Evolutionary conservation across 2,329 filamentous ascomycete genomes (phyloP), one percentile per base, ranked within the genome.

Genomic region (Penicillium brevicompactum): DNA sequence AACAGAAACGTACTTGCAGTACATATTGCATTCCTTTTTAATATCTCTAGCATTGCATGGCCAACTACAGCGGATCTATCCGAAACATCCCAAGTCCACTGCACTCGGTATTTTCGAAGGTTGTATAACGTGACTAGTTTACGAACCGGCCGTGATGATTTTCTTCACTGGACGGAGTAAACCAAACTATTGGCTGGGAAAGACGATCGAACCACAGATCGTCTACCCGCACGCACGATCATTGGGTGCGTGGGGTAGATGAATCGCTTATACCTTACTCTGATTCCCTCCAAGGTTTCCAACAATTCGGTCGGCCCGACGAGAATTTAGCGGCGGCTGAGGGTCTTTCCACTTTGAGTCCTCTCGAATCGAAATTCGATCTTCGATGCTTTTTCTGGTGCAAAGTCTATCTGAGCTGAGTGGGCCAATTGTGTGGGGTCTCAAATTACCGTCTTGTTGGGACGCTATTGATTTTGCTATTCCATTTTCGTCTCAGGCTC

Each of bases 361-460:
- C 24, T 8, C 5, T 37, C 8, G 21, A 13, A 43, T 40, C 11
- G 13, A 44, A 7, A 24, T 16, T 5, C 22, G 22, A 34, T 9
- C 11, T n/a, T 37, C n/a, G 16, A 49, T 7, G 24, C 21, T 27
- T 27, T 22, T 38, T 34, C 27, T 44, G 7, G 11, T 42, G 27
- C 22, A 56, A 63, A 57, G 52, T 55, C 46, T 57, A 64, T 59
- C 55, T 59, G 34, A 11, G n/a, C 42, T 32, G 27, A 30, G 42
- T 27, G 24, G 31, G 22, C 58, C 49, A 60, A 50, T 54, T 24
- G 32, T 30, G 10, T 18, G 13, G 30, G 22, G 18, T 40, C 44
- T 44, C 51, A 46, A 53, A 21, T 43, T 31, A 14, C 41, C 46
- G 8, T 18, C 13, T 14, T 16, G n/a, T 11, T 24, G 52, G 34